Evolutionary conservation across 1,284 basidiomycete species (phyloP), one percentile per base, ranked within the genome.

Genomic region (Peniophora sp.): DNA sequence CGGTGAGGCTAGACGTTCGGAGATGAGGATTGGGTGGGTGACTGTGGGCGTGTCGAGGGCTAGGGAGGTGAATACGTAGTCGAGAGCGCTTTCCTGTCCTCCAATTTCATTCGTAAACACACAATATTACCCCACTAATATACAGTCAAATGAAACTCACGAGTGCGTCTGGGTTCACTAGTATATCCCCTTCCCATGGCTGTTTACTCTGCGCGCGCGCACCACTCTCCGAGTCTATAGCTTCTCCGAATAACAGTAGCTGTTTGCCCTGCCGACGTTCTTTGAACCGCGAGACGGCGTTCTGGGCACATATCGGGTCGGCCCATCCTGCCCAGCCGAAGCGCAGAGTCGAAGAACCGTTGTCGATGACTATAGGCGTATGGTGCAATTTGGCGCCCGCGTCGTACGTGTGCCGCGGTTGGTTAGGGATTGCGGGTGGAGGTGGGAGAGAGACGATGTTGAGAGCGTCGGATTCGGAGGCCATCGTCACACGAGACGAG

Each of bases 11-110:
- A 99, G 72, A 10, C 93, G 79, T 65, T 99, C 97, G 0, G 93
- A 89, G 92, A 99, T 97, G 54, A 97, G 71, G 23, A 99, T 74
- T 0, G 96, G 95, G 64, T 98, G 94, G 52, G 89, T 79, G 32
- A 97, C 77, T n/a, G 77, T 75, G 6, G 81, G 69, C 0, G 83
- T 79, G 61, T 92, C 84, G 56, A 98, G 85, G 8, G 91, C 91
- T 6, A 99, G 77, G 53, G 86, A 85, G 50, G 89, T 74, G 64
- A 98, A 95, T 36, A 90, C 87, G 69, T 89, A 95, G 70, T 99
- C 96, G 48, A 99, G 71, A 2, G 92, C 89, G 64, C 91, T 86
- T 75, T 99, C 96, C 95, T 97, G 75, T 55, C 63, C 61, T 65
- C 36, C 41, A 52, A 9, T 9, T 35, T 24, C 2, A 19, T 8